Evolutionary conservation across 257 asterid genomes (phyloP).

Genomic region (Fraxinus pennsylvanica): DNA sequence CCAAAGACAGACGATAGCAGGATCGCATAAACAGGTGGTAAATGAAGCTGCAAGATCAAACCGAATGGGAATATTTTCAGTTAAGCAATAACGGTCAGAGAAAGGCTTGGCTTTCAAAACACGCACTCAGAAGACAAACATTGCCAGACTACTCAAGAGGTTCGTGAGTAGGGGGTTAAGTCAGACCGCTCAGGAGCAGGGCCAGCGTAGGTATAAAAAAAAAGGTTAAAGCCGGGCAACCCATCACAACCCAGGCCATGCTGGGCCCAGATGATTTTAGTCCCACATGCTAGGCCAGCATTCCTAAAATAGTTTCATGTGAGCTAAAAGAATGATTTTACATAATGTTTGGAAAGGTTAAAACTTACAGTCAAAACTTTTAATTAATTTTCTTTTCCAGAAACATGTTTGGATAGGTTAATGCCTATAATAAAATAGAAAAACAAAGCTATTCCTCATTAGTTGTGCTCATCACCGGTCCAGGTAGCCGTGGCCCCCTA

Average conservation of each 20-base stretch:
- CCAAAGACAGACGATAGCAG: constrained; percentile 63
- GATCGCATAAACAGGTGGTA: constrained; percentile 59
- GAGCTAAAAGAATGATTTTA: not conserved
- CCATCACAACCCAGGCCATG: not conserved
- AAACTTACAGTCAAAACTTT: not conserved
- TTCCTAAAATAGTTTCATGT: not conserved
- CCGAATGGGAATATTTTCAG: constrained; percentile 11
- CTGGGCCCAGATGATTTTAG: not conserved
- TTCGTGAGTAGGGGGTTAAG: not conserved
- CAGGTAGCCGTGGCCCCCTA: too few species aligned
- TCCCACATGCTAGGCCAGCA: not conserved
- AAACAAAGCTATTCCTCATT: too few species aligned
- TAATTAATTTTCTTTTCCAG: not conserved
- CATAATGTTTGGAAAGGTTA: not conserved
- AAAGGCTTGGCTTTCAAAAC: not conserved
- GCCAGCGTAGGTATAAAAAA: too few species aligned
- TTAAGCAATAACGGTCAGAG: not conserved
- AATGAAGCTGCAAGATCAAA: constrained; percentile 50
- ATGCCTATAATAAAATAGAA: not conserved
- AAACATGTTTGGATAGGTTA: not conserved
- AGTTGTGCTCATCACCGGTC: too few species aligned
- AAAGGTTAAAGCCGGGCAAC: too few species aligned
- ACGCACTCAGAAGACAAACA: not conserved
- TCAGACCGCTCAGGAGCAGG: not conserved
- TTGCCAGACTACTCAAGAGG: not conserved